A percentile compares a stretch with the other conserved stretches of the same genome.
Evolutionary conservation across 2,329 filamentous ascomycete genomes (phyloP).

Genomic region (Hypomyces perniciosus): DNA sequence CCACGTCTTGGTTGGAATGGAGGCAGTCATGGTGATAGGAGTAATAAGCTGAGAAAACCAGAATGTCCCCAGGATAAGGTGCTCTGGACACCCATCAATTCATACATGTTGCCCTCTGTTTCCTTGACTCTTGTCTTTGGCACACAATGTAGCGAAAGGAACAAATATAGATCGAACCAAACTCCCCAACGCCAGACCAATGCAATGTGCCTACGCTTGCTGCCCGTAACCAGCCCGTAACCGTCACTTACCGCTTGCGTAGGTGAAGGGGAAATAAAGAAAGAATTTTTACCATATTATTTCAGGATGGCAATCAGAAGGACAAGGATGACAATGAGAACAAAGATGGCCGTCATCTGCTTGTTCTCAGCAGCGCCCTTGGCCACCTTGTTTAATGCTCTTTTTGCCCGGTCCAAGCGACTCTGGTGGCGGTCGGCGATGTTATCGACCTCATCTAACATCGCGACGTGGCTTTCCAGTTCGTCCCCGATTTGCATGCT

Average conservation of each 20-base stretch:
- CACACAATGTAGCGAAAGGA: background rate
- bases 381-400: constrained; percentile 64
- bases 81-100: background rate
- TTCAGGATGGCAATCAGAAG: constrained; percentile 79
- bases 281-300: constrained; percentile 29
- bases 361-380: constrained; percentile 75
- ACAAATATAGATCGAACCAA: background rate
- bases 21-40: no score
- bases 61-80: background rate
- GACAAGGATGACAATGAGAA: constrained; percentile 75
- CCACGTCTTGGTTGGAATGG: no score
- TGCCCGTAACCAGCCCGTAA: background rate
- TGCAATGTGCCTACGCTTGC: background rate
- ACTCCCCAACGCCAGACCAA: background rate
- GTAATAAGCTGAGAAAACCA: no score
- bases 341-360: constrained; percentile 77
- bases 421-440: constrained; percentile 74
- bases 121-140: background rate
- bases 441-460: constrained; percentile 85
- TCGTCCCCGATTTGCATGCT: constrained; percentile 96
- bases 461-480: constrained; percentile 79
- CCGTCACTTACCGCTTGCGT: background rate
- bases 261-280: background rate
- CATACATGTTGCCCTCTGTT: background rate
- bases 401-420: constrained; percentile 68